Evolutionary conservation across 1,284 basidiomycete species (phyloP).

Genomic region (Pseudozyma tsukubaensis): DNA sequence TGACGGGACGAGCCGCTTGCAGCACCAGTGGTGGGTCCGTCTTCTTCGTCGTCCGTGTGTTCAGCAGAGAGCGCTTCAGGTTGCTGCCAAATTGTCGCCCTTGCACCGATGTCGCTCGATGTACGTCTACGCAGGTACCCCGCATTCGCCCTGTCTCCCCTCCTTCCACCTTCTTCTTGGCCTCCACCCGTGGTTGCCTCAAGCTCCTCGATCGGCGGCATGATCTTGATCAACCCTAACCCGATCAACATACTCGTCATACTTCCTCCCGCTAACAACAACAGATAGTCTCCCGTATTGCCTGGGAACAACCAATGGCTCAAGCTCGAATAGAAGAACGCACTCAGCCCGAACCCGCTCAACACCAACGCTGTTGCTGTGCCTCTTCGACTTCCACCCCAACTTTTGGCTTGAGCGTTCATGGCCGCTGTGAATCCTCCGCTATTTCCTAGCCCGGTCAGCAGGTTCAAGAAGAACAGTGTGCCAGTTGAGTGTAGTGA

Average conservation of each 20-base stretch:
- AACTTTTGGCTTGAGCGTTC: constrained; percentile 66
- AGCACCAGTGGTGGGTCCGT: background rate
- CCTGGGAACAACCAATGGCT: constrained; percentile 78
- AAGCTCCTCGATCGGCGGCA: constrained; percentile 70
- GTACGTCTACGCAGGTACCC: constrained; percentile 37
- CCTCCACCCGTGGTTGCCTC: background rate
- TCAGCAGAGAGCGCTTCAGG: constrained; percentile 35
- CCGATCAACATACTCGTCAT: constrained; percentile 78
- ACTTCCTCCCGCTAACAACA: constrained; percentile 79
- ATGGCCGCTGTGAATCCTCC: constrained; percentile 67
- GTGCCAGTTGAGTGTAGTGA: constrained; percentile 36
- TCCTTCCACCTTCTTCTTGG: background rate
- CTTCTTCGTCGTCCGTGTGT: constrained; percentile 33
- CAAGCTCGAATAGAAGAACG: constrained; percentile 80
- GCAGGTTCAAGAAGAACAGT: constrained; percentile 58
- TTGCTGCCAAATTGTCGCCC: constrained; percentile 47
- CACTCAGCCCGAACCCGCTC: constrained; percentile 85
- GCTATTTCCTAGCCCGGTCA: constrained; percentile 61
- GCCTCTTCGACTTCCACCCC: constrained; percentile 71
- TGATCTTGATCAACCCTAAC: constrained; percentile 75
- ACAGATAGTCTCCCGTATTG: constrained; percentile 77
- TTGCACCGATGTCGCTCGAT: constrained; percentile 54
- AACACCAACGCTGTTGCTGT: constrained; percentile 79
- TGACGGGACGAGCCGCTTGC: background rate
- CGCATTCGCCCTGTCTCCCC: background rate